Evolutionary conservation across 2,329 filamentous ascomycete genomes (phyloP), one percentile per base, ranked within the genome.

Genomic region (Pseudopyricularia javanii): DNA sequence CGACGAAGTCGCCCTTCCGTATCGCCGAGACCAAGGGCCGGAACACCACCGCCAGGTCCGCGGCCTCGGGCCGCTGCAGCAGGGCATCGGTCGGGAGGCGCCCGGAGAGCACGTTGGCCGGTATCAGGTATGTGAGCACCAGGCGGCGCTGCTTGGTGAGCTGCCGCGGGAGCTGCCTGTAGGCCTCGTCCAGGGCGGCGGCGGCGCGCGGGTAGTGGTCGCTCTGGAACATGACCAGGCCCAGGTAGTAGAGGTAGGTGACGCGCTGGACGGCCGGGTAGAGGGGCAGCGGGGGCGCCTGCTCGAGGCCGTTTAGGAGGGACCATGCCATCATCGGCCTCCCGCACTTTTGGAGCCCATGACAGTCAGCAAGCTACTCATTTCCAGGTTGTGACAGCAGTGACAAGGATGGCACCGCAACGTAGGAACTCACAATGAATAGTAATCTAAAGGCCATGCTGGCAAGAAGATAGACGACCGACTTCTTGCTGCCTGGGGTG

Each of bases 181-280:
- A 96, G 3, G 91, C 88, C 26, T 83, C 76, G 61, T 94, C 80
- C 7, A 96, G 73, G 34, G 85, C 88, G 49, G 81, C 73, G 51
- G 85, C 80, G 0, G 91, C 89, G 26, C 86, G 83, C 56, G 80
- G 81, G 66, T 89, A 95, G 63, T 95, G 85, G 59, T 83, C 86
- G 65, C 88, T 91, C 57, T 87, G 82, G 65, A 95, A 89, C 62
- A 91, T 82, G 68, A 91, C 96, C 54, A 90, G 85, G 17, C 91
- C 91, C 6, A 97, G 83, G 64, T 95, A 95, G 70, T 95, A 96
- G 14, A 97, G 82, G 61, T 91, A 97, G 3, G 90, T 95, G 50
- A 95, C 89, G 49, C 90, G 82, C 64, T 97, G 88, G 6, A 86
- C 79, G 22, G 88, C 88, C 2, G 91, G 89, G 62, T 94, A 97